phyloP scores from a whole-genome alignment of 2,329 filamentous ascomycete genomes.

The Colletotrichum tanaceti region DNA sequence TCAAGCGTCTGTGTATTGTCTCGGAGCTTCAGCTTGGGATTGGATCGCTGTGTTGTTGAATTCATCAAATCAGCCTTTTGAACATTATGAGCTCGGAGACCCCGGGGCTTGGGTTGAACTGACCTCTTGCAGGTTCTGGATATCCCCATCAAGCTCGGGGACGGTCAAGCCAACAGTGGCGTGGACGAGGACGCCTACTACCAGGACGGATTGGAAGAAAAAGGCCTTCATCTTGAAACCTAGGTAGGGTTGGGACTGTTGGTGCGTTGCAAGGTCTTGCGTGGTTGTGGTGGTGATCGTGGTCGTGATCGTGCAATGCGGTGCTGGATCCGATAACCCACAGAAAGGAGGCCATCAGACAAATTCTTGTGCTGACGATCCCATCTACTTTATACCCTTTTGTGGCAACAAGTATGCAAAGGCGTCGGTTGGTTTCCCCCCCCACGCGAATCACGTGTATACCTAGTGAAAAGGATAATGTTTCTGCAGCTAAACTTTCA shows the following conservation, averaged over 20 bases:
- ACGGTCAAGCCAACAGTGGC: not conserved
- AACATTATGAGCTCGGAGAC: not conserved
- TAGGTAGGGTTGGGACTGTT: too few relatives aligned
- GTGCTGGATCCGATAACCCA: too few relatives aligned
- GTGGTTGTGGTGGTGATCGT: too few relatives aligned
- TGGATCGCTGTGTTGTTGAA: too few relatives aligned
- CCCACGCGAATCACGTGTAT: not conserved
- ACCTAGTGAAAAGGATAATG: too few relatives aligned
- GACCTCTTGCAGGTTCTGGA: conserved; percentile 3
- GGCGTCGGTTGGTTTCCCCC: not conserved
- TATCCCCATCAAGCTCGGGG: conserved; percentile 1
- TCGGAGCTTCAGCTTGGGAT: too few relatives aligned
- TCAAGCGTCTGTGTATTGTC: too few relatives aligned
- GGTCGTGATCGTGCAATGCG: too few relatives aligned
- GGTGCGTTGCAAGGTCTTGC: not conserved
- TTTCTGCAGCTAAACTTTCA: conserved; percentile 21
- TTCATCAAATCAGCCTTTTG: not conserved
- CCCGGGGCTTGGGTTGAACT: not conserved
- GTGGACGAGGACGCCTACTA: conserved; percentile 8
- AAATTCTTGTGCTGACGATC: too few relatives aligned
- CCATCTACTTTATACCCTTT: not conserved
- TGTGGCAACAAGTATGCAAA: not conserved
- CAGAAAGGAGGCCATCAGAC: not conserved
- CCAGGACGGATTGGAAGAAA: conserved; percentile 2
- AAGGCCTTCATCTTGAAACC: conserved; percentile 3